A percentile compares a stretch with the other conserved stretches of the same genome.
Evolutionary conservation across 2,329 filamentous ascomycete genomes (phyloP).

Genomic region (Tolypocladium sp.): DNA sequence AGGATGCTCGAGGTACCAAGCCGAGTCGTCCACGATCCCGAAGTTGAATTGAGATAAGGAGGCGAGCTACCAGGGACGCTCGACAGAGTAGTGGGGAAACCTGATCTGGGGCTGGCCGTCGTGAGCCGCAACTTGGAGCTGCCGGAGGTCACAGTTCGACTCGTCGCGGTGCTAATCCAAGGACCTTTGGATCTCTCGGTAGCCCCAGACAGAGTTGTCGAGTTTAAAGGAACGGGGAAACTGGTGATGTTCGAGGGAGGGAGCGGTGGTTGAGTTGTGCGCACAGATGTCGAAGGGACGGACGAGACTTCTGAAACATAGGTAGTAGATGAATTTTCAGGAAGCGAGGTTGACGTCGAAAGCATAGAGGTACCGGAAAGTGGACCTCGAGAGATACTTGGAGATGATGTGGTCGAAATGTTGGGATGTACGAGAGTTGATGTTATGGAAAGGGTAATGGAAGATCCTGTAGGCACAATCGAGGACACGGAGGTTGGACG

Average conservation of each 20-base stretch:
- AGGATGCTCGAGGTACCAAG: background rate
- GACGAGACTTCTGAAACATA: background rate
- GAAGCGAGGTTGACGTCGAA: background rate
- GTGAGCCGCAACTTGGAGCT: background rate
- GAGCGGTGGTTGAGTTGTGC: background rate
- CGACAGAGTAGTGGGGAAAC: background rate
- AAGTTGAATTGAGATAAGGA: background rate
- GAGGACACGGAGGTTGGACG: too few species aligned
- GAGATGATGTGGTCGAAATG: background rate
- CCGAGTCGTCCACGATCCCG: background rate
- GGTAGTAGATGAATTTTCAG: background rate
- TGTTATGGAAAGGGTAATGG: background rate
- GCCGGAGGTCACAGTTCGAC: background rate
- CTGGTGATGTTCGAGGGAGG: background rate
- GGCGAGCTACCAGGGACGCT: background rate
- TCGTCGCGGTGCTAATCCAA: background rate
- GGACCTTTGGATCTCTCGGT: background rate
- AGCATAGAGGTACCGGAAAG: background rate
- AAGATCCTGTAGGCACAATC: too few species aligned
- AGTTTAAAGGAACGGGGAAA: background rate
- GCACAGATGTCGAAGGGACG: background rate
- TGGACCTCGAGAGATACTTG: background rate
- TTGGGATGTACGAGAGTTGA: background rate
- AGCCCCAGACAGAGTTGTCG: background rate
- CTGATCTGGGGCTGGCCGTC: background rate